Base-by-base conservation (phyloP, 306 rosid species). In the Vachellia collinsii region DNA sequence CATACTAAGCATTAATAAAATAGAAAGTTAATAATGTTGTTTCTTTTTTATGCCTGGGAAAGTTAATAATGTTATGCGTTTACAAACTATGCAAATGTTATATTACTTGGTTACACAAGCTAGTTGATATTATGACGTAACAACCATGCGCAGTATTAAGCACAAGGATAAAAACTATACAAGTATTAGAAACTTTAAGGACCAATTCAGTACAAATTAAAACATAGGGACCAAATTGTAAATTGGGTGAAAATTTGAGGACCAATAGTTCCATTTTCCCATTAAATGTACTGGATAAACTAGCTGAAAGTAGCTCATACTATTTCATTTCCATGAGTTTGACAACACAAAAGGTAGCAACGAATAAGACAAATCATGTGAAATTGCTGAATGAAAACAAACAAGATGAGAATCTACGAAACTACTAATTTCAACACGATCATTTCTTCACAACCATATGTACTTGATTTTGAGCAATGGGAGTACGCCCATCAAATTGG, bases 261-360 rank as follows among this genome's bases (percentile, higher is more conserved):
- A 50, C 17, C n/a, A 50, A 50, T 13, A 50, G 54, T 50, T 50
- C n/a, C 3, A n/a, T 13, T 50, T 13, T 14, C 54, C 54, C n/a
- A 73, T 16, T 69, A 78, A 66, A 78, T 51, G 65, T 73, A 67
- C 69, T 74, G 43, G n/a, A 74, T 51, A 75, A 77, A 72, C 70
- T 74, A 37, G 41, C 77, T 51, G 70, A 77, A 73, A 77, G 79
- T 69, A 74, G 17, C 54, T 66, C 74, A 77, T 63, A 22, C 36
- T 53, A 51, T 61, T 70, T 47, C 63, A 63, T 63, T 43, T 17
- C 37, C 41, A 64, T 6, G 70, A 11, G 70, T 36, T 2, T 36
- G 11, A 64, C 68, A 62, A 7, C 36, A 41, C 44, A 34, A 17
- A n/a, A 65, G 22, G 22, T 36, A 65, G 46, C 23, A 37, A 37